These are phyloP conservation scores for Saccharomyces hybrid DNA, from an alignment of 1,139 yeast species.

Conservation along the genomic window DNA sequence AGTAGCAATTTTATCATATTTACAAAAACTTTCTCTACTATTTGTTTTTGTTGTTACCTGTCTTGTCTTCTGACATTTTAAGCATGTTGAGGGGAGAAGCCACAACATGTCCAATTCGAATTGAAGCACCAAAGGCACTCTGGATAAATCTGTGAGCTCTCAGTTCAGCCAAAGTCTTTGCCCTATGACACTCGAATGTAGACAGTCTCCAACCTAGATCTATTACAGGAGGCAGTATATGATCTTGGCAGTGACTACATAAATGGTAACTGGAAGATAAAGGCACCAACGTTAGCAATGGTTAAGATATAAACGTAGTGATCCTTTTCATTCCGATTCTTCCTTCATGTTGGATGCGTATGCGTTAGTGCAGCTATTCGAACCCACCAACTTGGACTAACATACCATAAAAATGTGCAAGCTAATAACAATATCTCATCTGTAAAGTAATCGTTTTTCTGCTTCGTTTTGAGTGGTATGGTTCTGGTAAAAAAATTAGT, in stretches of 20 bases:
- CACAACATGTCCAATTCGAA: slow-evolving; percentile 45
- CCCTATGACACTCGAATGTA: slow-evolving; percentile 48
- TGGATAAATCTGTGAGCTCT: slow-evolving; percentile 53
- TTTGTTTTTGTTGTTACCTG: too few relatives aligned
- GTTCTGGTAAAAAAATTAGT: slow-evolving; percentile 36
- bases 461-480: slow-evolving; percentile 50
- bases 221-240: slow-evolving; percentile 39
- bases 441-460: slow-evolving; percentile 47
- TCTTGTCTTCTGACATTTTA: too few relatives aligned
- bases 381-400: slow-evolving; percentile 65
- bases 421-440: slow-evolving; percentile 54
- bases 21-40: too few relatives aligned
- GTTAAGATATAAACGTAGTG: slow-evolving; percentile 56
- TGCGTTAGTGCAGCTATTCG: slow-evolving; percentile 52
- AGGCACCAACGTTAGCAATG: slow-evolving; percentile 50
- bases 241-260: slow-evolving; percentile 39
- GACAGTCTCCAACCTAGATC: slow-evolving; percentile 62
- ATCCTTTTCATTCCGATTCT: slow-evolving; percentile 50
- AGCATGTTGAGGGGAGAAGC: slow-evolving; percentile 43
- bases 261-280: slow-evolving; percentile 48
- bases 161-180: slow-evolving; percentile 41
- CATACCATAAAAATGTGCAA: slow-evolving; percentile 55
- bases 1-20: too few relatives aligned
- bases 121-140: slow-evolving; percentile 48
- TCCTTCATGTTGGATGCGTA: slow-evolving; percentile 59